Base-by-base conservation (phyloP, 805 yeast species). In the Lachancea waltii region DNA sequence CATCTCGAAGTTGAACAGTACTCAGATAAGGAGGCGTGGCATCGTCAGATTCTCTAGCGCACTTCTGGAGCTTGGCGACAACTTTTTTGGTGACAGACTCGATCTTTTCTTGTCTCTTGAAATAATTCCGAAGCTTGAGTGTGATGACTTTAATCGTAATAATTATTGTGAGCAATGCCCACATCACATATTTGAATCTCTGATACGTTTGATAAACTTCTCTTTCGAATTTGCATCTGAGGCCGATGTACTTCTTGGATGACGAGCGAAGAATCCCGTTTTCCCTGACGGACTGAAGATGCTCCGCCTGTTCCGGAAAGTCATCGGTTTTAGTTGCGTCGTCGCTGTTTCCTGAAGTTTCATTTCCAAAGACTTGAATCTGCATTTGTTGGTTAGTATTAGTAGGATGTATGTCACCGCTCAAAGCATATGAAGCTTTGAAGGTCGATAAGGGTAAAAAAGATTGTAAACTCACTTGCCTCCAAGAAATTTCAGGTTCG, bases 401-500 rank as follows among this genome's bases (percentile, higher is more conserved):
- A 11, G 29, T 17, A 3, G 4, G 10, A n/a, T n/a, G n/a, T n/a
- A n/a, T n/a, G n/a, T n/a, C n/a, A n/a, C n/a, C n/a, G n/a, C n/a
- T n/a, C 3, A 20, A 7, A 13, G 30, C 15, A 15, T n/a, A 24
- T 26, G 17, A 8, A 22, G 11, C 16, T 18, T 15, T 13, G 17
- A 7, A 24, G 11, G 17, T 35, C 29, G 19, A 20, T 4, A 30
- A 30, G 31, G 36, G 23, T 36, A 27, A 21, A 39, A 44, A 35
- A 41, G 6, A 18, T 6, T 19, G 15, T 40, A 46, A 41, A 58
- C 56, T 53, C 72, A 79, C 85, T 72, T 78, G 84, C 84, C 92
- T 80, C 74, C 82, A 81, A 63, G 72, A 76, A 56, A 81, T 70
- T 58, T 78, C 85, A 30, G 83, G 80, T 63, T 80, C 82, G 40